Conservation (phyloP, 2,329 filamentous ascomycete genomes). For the Verticillium klebahnii region DNA sequence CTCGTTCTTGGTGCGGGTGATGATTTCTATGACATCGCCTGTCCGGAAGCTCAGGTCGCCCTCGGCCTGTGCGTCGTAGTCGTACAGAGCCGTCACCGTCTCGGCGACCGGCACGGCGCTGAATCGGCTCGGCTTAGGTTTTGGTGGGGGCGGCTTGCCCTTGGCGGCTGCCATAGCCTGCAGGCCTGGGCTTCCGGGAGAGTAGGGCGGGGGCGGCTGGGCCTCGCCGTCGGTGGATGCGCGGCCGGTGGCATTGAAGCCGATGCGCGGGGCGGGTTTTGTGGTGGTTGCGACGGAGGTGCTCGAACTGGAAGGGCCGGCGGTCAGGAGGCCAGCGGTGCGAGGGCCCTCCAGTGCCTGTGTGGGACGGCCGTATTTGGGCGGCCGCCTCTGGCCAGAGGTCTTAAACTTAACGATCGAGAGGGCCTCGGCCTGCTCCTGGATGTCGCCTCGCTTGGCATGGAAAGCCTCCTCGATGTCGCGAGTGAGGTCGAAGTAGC, state of each 20-base stretch:
- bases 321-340: conserved; percentile 45
- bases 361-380: conserved; percentile 51
- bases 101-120: conserved; percentile 63
- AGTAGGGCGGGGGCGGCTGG: conserved; percentile 69
- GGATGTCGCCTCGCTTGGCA: conserved; percentile 81
- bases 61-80: conserved; percentile 93
- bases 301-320: conserved; percentile 35
- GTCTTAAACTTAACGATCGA: conserved; percentile 89
- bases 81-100: conserved; percentile 86
- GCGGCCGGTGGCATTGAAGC: conserved; percentile 17
- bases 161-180: conserved; percentile 48
- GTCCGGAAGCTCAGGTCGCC: conserved; percentile 87
- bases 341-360: conserved; percentile 45
- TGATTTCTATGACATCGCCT: conserved; percentile 86
- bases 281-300: conserved; percentile 6
- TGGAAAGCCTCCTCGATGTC: conserved; percentile 91
- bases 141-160: conserved; percentile 67
- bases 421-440: conserved; percentile 78
- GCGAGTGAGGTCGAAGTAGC: conserved; percentile 89
- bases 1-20: conserved; percentile 76
- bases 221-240: conserved; percentile 40
- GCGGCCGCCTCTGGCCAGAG: conserved; percentile 62
- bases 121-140: conserved; percentile 74
- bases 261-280: conserved; percentile 1
- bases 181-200: conserved; percentile 39